Base-by-base conservation (phyloP, 1,284 basidiomycete genomes). In the Ustilago curta region DNA sequence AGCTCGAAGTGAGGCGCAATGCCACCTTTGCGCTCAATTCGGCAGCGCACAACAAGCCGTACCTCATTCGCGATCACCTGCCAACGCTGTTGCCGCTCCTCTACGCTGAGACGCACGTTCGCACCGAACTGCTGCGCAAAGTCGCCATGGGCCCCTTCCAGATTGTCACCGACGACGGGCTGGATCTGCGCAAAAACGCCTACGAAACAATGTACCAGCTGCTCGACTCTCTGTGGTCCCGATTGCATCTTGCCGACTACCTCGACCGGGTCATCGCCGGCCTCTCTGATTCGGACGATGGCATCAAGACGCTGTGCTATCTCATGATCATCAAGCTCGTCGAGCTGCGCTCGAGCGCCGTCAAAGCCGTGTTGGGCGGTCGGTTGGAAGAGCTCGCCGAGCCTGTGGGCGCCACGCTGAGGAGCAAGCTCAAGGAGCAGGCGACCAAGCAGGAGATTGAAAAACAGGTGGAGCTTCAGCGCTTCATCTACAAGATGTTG, bases 81-180 rank as follows among this genome's bases (percentile, higher is more conserved):
- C 84, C 87, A 1, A 85, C 88, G 0, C 88, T 99, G 2, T 87
- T 98, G 48, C 94, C 95, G 0, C 89, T 89, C 63, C 87, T 99
- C 19, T 97, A 97, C 86, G 93, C 94, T 78, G 88, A 90, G 16
- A 90, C 92, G 39, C 90, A 97, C 59, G 91, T 97, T 79, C 90
- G 93, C 40, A 53, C 64, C 39, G 80, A 84, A 23, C 65, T 84
- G 25, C 58, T 83, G 59, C 77, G 82, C 40, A 93, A 92, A 7
- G 95, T 99, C 8, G 91, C 93, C 82, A 98, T 99, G 97, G 97
- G 97, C 16, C 97, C 97, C 0, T 99, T 95, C 91, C 95, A 92
- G 57, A 94, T 96, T 85, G 93, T 92, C 83, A 92, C 94, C 37
- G 94, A 97, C 80, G 94, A 96, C 77, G 94, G 95, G 54, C 88